phyloP scores from a whole-genome alignment of 768 basidiomycete genomes.

The Panus rudis region DNA sequence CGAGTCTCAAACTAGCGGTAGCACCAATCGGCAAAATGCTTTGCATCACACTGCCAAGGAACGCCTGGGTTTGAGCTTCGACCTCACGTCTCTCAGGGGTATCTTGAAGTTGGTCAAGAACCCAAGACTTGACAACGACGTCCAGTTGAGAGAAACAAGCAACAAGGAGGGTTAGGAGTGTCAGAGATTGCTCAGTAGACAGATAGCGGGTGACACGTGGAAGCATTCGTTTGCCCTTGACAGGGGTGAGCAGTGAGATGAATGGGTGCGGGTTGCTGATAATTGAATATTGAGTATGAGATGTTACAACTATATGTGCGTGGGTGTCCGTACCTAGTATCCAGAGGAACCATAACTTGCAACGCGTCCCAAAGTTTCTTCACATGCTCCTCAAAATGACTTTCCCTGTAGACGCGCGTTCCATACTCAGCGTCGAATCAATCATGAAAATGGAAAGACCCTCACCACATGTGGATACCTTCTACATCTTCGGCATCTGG shows the following conservation, averaged over 20 bases:
- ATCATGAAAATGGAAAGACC: slow-evolving; percentile 28
- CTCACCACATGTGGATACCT: slow-evolving; percentile 25
- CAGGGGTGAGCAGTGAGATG: slow-evolving; percentile 79
- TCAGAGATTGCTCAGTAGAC: slow-evolving; percentile 70
- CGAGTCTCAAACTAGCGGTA: slow-evolving; percentile 69
- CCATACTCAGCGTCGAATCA: not conserved
- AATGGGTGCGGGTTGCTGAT: slow-evolving; percentile 91
- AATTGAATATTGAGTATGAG: slow-evolving; percentile 3
- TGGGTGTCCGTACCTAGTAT: slow-evolving; percentile 62
- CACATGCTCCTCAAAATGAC: slow-evolving; percentile 48
- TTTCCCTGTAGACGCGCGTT: slow-evolving; percentile 38
- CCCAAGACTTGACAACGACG: slow-evolving; percentile 71
- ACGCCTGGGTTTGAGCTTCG: slow-evolving; percentile 87
- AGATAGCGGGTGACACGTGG: slow-evolving; percentile 85
- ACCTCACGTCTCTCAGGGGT: slow-evolving; percentile 56
- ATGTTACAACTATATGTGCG: not conserved
- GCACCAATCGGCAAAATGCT: slow-evolving; percentile 80
- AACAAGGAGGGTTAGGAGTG: slow-evolving; percentile 83
- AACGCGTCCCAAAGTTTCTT: slow-evolving; percentile 76
- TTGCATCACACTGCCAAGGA: slow-evolving; percentile 79
- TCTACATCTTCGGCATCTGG: slow-evolving; percentile 56
- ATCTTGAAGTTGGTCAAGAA: slow-evolving; percentile 64
- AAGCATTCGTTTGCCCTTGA: slow-evolving; percentile 90
- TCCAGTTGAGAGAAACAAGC: slow-evolving; percentile 94
- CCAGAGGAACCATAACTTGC: slow-evolving; percentile 85